Evolutionary conservation across 1,139 yeast genomes (phyloP), one percentile per base, ranked within the genome.

Genomic region (Yamadazyma taylorii): DNA sequence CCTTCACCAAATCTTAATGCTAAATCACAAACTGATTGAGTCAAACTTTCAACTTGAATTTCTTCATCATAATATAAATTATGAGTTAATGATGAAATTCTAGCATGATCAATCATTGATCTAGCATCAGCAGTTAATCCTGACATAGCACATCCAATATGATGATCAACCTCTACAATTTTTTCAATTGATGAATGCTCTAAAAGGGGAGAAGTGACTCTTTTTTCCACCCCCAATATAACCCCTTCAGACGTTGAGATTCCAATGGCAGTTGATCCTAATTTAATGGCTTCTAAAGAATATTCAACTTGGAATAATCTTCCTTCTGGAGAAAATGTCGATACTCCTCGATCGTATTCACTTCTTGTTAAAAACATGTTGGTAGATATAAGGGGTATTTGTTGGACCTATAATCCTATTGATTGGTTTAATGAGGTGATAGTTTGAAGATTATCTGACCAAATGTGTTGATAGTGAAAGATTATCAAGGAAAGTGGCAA

Each of bases 101-200:
- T 77, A 17, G 99, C 98, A 57, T 94, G 99, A 58, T 94, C 98
- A 58, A 94, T 88, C 96, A 94, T 89, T 23, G 96, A 86, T 56
- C 98, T 77, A 14, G 98, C 99, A 68, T 94, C 99, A 3, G 99
- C 98, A 2, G 98, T 92, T 50, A 94, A 75, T 7, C 99, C 99
- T 48, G 95, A 83, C 97, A 94, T 92, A 55, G 99, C 98, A 69
- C 97, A 89, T 31, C 99, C 98, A 42, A 94, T 82, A 61, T 94
- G 98, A 39, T 72, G 72, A 58, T 94, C 99, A 42, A 94, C 84
- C 61, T 94, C 98, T 48, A 92, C 88, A 50, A 92, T 90, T 66
- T 94, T 94, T 61, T 94, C 98, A 61, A 94, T 90, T 33, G 96
- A 86, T 24, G 92, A 84, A 29, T 92, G 83, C 61, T 94, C 99